Base-by-base conservation (phyloP, 2,329 filamentous ascomycete species). In the Xylariomycetidae sp. region DNA sequence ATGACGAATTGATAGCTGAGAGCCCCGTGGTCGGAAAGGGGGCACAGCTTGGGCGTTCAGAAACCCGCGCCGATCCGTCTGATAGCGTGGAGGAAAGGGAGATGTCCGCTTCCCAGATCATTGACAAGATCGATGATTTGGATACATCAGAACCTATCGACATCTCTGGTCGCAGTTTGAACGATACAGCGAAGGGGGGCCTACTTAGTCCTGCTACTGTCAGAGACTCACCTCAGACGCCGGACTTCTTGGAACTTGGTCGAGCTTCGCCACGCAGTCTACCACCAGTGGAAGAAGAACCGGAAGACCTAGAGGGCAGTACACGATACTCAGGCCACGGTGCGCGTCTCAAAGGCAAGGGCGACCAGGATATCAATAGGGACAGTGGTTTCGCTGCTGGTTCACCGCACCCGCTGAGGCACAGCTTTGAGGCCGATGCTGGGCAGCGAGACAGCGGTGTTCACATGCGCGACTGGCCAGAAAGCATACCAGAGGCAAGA, bases 391-490 rank as follows among this genome's bases (percentile, higher is more conserved):
- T 73, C 41, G 58, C 59, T 16, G 54, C 64, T 5, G 68, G 63
- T 28, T 69, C 71, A 3, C 64, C 72, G 11, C 58, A 58, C 26
- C 53, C 60, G 25, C 57, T 58, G 32, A 56, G 53, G 34, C 65
- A 56, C 42, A 53, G 54, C 31, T 37, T 49, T 1, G 42, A 53
- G 11, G 54, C 56, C 10, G 54, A 62, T 14, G 57, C 63, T 18
- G 49, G 55, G 18, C 57, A 63, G 30, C 66, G 70, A 27, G 75
- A 80, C 47, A 80, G 76, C 53, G 74, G 72, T 16, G 67, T 78
- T 18, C 70, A 77, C 44, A 59, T 76, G 27, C 67, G 64, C 15
- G 71, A 75, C 25, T 63, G 59, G 60, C 42, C 51, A n/a, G 66
- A 66, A 22, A 45, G 31, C 28, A 46, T 17, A 13, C 18, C 43